Evolutionary conservation across 2,329 filamentous ascomycete species (phyloP), one percentile per base, ranked within the genome.

Genomic region (Talaromyces sp.): DNA sequence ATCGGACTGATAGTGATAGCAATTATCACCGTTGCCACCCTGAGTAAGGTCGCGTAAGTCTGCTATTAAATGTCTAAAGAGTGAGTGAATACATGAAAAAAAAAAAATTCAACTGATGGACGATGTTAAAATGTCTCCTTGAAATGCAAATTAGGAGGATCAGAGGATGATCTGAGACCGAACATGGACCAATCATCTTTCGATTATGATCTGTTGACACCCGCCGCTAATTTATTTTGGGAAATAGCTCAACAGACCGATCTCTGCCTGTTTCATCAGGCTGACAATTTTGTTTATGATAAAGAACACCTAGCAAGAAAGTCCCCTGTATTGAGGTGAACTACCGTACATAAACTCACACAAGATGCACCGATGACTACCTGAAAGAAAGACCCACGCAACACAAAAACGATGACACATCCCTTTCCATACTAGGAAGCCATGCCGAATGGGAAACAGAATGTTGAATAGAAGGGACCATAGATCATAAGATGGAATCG

Each of bases 231-330:
- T 59, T 37, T 45, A 10, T 14, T 47, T 61, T 39, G n/a, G 59
- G 45, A 24, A 52, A 24, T 52, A 52, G 19, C 48, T 24, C 37
- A 59, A 59, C 56, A 59, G n/a, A 31, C 4, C 39, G 5, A 2
- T 43, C 43, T 41, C 39, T 43, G 56, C 56, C 56, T 45, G 35
- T 41, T 58, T 41, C n/a, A 37, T 58, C 16, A 58, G 56, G 56
- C 56, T 31, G 24, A 11, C 4, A 22, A 3, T 19, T 9, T 13
- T 54, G 13, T 37, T 13, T 11, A 31, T 31, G 5, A 31, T 31
- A 31, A 27, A 13, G 35, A 37, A 37, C 13, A 13, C 22, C 27
- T 35, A 31, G 31, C 50, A 22, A 54, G 48, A 54, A 56, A 16
- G 11, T 33, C 22, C 14, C 24, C 39, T 56, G 19, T 56, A 56